These are phyloP conservation scores for Albizia julibrissin DNA, from an alignment of 306 rosid species.

Conservation along the genomic window DNA sequence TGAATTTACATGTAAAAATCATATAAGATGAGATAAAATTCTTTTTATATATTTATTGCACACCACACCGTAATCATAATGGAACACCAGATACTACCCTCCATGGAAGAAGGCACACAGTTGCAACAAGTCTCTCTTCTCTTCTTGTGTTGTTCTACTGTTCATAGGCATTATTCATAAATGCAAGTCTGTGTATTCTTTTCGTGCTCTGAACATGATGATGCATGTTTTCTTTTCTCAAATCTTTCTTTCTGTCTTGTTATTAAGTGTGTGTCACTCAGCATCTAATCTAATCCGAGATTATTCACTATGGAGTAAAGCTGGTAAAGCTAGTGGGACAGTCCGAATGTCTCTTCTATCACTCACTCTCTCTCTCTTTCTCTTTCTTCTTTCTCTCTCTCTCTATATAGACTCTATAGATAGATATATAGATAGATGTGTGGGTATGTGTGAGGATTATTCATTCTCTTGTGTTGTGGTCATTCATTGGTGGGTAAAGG, in stretches of 20 bases:
- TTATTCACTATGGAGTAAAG: conserved; percentile 36
- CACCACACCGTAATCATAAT: no score
- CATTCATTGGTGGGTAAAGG: conserved; percentile 11
- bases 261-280: background rate
- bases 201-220: background rate
- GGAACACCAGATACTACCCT: no score
- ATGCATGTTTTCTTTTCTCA: background rate
- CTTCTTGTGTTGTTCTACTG: background rate
- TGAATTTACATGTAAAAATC: no score
- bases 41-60: no score
- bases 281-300: conserved; percentile 35
- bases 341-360: conserved; percentile 83
- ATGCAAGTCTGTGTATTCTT: conserved; percentile 6
- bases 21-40: no score
- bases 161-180: background rate
- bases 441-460: background rate
- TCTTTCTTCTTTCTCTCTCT: background rate
- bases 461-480: background rate
- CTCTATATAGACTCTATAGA: background rate
- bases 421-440: background rate
- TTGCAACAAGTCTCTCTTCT: no score
- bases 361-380: conserved; percentile 7
- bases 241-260: background rate
- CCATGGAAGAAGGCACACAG: no score
- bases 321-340: conserved; percentile 84